Evolutionary conservation across 805 yeast species (phyloP).

Genomic region (Torulaspora microellipsoides): DNA sequence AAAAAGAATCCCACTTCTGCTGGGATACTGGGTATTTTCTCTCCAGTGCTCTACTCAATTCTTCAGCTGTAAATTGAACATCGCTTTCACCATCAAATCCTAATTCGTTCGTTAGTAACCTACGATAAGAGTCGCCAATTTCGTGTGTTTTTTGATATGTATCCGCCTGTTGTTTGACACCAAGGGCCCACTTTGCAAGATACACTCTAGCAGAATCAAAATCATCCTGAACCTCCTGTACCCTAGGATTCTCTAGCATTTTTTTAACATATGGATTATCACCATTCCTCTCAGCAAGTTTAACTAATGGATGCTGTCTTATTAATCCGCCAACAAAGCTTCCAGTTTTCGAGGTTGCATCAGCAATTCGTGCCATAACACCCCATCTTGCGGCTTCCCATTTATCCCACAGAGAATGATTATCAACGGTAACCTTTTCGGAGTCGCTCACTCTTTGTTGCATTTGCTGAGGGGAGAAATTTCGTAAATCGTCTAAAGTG

Average conservation of each 20-base stretch:
- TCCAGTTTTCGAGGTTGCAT: conserved; percentile 48
- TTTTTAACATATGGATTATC: conserved; percentile 40
- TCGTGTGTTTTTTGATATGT: conserved; percentile 42
- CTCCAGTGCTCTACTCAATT: conserved; percentile 54
- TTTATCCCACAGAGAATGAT: conserved; percentile 20
- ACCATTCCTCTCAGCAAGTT: conserved; percentile 42
- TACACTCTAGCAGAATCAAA: conserved; percentile 90
- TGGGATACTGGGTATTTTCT: conserved; percentile 43
- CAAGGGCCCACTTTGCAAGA: conserved; percentile 94
- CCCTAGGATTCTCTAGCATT: conserved; percentile 71
- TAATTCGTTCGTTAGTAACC: conserved; percentile 53
- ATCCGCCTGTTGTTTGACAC: conserved; percentile 87
- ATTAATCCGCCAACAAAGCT: conserved; percentile 21
- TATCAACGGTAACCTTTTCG: conserved; percentile 1
- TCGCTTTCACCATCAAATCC: conserved; percentile 44
- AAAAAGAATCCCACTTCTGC: conserved; percentile 80
- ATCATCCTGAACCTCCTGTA: conserved; percentile 71
- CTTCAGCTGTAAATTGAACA: conserved; percentile 26
- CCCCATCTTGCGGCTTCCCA: conserved; percentile 68
- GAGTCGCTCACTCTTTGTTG: background rate
- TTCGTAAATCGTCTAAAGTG: conserved; percentile 42
- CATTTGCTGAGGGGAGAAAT: conserved; percentile 26
- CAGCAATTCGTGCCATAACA: conserved; percentile 77
- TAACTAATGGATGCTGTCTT: conserved; percentile 29
- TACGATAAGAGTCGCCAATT: conserved; percentile 56